phyloP scores from a whole-genome alignment of 768 basidiomycete genomes.

The Amanita pseudoporphyria region DNA sequence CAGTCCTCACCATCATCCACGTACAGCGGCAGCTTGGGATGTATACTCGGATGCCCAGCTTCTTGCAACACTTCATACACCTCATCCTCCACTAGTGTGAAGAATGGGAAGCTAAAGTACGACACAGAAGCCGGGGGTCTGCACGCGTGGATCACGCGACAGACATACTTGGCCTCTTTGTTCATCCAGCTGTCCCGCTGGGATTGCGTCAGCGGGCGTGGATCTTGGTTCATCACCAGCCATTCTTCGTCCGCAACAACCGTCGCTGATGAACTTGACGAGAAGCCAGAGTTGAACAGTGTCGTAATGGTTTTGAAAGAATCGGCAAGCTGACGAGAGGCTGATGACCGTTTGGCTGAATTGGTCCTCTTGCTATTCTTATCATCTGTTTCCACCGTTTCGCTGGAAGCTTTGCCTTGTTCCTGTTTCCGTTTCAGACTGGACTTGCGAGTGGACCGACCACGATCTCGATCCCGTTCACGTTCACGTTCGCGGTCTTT shows the following conservation, averaged over 20 bases:
- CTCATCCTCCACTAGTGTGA: conserved; percentile 53
- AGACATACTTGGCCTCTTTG: conserved; percentile 51
- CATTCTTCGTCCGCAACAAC: conserved; percentile 1
- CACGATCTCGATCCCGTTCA: conserved; percentile 14
- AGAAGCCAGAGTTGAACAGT: conserved; percentile 2
- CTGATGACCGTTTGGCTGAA: conserved; percentile 8
- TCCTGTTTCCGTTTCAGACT: conserved; percentile 19
- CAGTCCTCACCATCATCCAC: conserved; percentile 77
- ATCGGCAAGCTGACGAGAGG: conserved; percentile 5
- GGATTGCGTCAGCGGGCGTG: conserved; percentile 17
- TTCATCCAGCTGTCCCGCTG: conserved; percentile 34
- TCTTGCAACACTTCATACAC: conserved; percentile 63
- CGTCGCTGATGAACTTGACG: neutral
- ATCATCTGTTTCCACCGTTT: neutral
- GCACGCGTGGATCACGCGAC: conserved; percentile 61
- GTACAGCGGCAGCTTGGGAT: conserved; percentile 63
- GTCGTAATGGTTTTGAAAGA: conserved; percentile 9
- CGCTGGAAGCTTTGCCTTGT: conserved; percentile 1
- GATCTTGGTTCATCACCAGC: conserved; percentile 12
- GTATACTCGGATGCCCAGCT: conserved; percentile 68
- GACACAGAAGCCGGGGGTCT: conserved; percentile 51
- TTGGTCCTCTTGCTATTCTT: conserved; percentile 3
- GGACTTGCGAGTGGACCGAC: conserved; percentile 17
- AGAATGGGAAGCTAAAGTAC: conserved; percentile 73
- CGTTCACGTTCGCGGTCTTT: conserved; percentile 9